phyloP scores from a whole-genome alignment of 2,329 filamentous ascomycete species.

The Bimuria novae-zelandiae region DNA sequence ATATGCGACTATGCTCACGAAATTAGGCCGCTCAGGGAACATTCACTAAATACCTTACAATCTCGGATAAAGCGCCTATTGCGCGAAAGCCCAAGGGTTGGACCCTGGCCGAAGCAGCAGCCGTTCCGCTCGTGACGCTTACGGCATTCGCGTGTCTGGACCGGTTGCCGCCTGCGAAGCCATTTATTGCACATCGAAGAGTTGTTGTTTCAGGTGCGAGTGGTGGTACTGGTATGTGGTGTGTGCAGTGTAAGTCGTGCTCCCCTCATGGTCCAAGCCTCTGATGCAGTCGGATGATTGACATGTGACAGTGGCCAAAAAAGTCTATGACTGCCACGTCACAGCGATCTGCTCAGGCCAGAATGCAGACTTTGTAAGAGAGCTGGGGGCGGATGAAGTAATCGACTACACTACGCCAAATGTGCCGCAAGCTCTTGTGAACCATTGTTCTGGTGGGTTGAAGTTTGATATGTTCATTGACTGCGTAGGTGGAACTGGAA shows the following conservation, averaged over 20 bases:
- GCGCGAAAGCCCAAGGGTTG: constrained; percentile 28
- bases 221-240: constrained; percentile 40
- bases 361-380: constrained; percentile 53
- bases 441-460: constrained; percentile 35
- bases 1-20: not conserved
- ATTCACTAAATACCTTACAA: constrained; percentile 30
- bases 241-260: constrained; percentile 47
- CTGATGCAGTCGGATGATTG: too few relatives aligned
- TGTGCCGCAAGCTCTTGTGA: constrained; percentile 38
- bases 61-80: constrained; percentile 28
- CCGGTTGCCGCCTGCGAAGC: constrained; percentile 24
- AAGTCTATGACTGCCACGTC: constrained; percentile 47
- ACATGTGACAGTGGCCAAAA: constrained; percentile 37
- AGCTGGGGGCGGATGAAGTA: constrained; percentile 57
- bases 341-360: constrained; percentile 55
- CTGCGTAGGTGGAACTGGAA: constrained; percentile 54
- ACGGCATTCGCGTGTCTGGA: constrained; percentile 44
- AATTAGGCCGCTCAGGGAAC: constrained; percentile 31
- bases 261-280: too few relatives aligned
- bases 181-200: constrained; percentile 16
- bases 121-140: constrained; percentile 44
- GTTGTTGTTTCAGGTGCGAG: constrained; percentile 38
- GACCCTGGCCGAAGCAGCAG: constrained; percentile 29
- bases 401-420: constrained; percentile 42
- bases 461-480: constrained; percentile 55